These are phyloP conservation scores for Sporothrix pallida DNA, from an alignment of 2,329 filamentous ascomycete genomes.

Conservation along the genomic window DNA sequence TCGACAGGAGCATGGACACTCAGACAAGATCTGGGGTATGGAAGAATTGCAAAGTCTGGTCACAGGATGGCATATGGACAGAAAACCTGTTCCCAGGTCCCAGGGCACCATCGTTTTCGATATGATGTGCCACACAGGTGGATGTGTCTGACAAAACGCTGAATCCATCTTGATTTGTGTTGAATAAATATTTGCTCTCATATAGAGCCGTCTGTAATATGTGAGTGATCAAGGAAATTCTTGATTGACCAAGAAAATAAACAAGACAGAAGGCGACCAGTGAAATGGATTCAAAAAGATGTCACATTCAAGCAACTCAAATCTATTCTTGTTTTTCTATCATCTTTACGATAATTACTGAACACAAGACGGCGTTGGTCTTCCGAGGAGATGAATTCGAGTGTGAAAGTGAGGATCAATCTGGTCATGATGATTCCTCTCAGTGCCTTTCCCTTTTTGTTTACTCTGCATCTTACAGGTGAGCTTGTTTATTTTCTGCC, in stretches of 20 bases:
- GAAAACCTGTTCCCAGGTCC: conserved; percentile 19
- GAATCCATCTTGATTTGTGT: not conserved
- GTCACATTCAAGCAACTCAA: not conserved
- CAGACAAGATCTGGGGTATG: not conserved
- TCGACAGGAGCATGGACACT: no score
- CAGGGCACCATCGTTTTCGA: not conserved
- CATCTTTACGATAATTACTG: no score
- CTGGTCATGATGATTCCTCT: not conserved
- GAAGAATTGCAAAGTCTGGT: not conserved
- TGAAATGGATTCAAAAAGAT: not conserved
- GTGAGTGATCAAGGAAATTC: no score
- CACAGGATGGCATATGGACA: not conserved
- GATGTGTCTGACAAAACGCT: no score
- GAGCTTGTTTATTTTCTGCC: not conserved
- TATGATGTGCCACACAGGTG: conserved; percentile 2
- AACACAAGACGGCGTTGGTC: not conserved
- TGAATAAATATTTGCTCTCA: not conserved
- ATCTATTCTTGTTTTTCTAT: no score
- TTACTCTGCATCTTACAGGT: not conserved
- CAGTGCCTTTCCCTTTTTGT: no score
- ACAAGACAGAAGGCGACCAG: conserved; percentile 3
- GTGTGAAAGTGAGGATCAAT: not conserved
- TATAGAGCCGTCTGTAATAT: not conserved
- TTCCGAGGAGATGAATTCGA: not conserved
- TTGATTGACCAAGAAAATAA: not conserved